These are phyloP conservation scores for Yarrowia sp. DNA, from an alignment of 805 yeast genomes.

Conservation along the genomic window DNA sequence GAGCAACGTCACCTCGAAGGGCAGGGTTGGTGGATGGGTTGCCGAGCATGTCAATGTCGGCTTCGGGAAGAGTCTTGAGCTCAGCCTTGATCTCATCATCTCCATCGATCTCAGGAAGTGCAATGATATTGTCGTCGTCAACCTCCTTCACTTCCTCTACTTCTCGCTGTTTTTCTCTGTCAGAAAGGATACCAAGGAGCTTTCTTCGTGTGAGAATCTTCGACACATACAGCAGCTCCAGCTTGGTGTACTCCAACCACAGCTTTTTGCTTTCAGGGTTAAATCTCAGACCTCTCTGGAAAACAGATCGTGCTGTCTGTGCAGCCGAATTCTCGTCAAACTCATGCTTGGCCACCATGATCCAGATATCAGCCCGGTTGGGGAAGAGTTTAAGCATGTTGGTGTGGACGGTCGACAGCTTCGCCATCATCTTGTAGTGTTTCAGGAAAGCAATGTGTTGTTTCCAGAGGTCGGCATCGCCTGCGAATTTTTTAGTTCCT, in stretches of 20 bases:
- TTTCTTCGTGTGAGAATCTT: constrained; percentile 79
- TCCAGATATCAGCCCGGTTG: constrained; percentile 86
- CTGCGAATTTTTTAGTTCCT: constrained; percentile 75
- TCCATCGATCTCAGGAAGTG: constrained; percentile 44
- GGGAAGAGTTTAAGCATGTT: constrained; percentile 83
- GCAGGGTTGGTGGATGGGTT: constrained; percentile 82
- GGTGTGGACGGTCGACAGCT: constrained; percentile 58
- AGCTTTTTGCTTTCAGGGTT: constrained; percentile 67
- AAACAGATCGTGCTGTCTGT: constrained; percentile 78
- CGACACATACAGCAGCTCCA: constrained; percentile 82
- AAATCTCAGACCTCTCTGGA: constrained; percentile 81
- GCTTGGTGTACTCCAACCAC: constrained; percentile 83
- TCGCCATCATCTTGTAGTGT: constrained; percentile 35
- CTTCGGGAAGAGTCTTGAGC: constrained; percentile 75
- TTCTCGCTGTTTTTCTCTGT: constrained; percentile 48
- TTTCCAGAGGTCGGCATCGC: constrained; percentile 74
- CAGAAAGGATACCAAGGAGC: constrained; percentile 73
- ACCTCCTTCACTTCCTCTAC: constrained; percentile 38
- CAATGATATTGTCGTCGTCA: constrained; percentile 41
- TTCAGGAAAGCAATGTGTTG: constrained; percentile 58
- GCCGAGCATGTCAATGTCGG: constrained; percentile 80
- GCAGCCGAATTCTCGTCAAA: constrained; percentile 85
- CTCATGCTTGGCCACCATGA: constrained; percentile 91
- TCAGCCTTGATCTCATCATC: constrained; percentile 53
- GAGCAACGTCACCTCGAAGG: constrained; percentile 65